Evolutionary conservation across 2,329 filamentous ascomycete genomes (phyloP).

Genomic region (Exophiala aquamarina): DNA sequence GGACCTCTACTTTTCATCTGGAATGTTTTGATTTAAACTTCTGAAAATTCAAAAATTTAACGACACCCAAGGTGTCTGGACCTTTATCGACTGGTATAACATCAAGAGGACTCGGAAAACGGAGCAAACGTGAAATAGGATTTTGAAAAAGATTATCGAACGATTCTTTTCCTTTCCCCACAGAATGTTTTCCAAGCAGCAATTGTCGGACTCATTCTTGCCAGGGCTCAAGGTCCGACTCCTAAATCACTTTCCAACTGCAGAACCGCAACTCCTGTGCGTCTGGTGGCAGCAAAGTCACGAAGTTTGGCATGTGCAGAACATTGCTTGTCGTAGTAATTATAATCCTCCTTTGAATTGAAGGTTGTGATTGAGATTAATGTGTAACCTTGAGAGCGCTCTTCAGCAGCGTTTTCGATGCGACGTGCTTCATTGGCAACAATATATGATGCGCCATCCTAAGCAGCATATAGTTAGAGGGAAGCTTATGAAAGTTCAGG

Average conservation of each 20-base stretch:
- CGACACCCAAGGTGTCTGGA: too few relatives aligned
- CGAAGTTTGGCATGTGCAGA: constrained; percentile 54
- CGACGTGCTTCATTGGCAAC: constrained; percentile 56
- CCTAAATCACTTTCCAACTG: constrained; percentile 37
- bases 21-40: too few relatives aligned
- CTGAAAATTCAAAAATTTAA: too few relatives aligned
- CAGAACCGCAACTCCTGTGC: constrained; percentile 39
- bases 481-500: neutral
- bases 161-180: too few relatives aligned
- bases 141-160: too few relatives aligned
- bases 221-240: too few relatives aligned
- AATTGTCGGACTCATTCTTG: too few relatives aligned
- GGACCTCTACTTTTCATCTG: too few relatives aligned
- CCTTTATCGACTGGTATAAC: too few relatives aligned
- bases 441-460: constrained; percentile 74
- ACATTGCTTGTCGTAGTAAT: constrained; percentile 65
- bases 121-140: too few relatives aligned
- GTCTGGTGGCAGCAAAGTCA: constrained; percentile 32
- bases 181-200: too few relatives aligned
- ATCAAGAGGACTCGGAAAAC: too few relatives aligned
- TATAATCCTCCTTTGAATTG: constrained; percentile 64
- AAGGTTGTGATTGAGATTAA: constrained; percentile 65
- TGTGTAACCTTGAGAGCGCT: constrained; percentile 65
- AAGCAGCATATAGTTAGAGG: constrained; percentile 1
- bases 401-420: constrained; percentile 51